Base-by-base conservation (phyloP, 2,329 filamentous ascomycete species). In the Penicillium corylophilum region DNA sequence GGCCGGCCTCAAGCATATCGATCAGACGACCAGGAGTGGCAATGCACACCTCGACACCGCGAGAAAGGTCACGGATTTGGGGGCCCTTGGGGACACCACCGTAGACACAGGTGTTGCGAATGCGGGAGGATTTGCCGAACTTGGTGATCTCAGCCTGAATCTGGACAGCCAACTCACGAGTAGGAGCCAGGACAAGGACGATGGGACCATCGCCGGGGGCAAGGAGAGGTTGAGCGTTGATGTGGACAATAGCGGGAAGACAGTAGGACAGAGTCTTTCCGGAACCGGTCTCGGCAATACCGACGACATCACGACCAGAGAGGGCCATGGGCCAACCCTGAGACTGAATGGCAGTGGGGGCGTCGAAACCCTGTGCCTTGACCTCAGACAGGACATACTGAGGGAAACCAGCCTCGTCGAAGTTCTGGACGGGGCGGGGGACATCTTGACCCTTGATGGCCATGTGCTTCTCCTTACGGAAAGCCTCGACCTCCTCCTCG, bases 241-340 rank as follows among this genome's bases (percentile, higher is more conserved):
- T 99, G 82, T 99, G 94, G 56, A 99, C 94, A 63, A 99, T 99
- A 50, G 94, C 90, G 53, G 94, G 94, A 63, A 99, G 84, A 77
- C 93, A 97, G 80, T 99, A 99, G 47, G 92, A 96, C 62, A 99
- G 82, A 4, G 94, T 99, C 87, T 99, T 99, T 82, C 94, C 94
- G 60, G 94, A 99, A 73, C 94, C 94, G 53, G 94, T 99, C 82
- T 99, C 94, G 67, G 94, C 94, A 78, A 99, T 96, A 85, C 94
- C 94, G 67, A 97, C 93, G 55, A 97, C 93, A 73, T 99, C 94
- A 65, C 94, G 93, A 78, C 94, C 94, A 64, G 93, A 95, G 46
- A 99, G 86, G 70, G 94, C 92, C 94, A 97, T 97, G 57, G 94
- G 94, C 94, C 94, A 97, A 59, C 94, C 94, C 74, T 97, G 94